A percentile compares a stretch with the other conserved stretches of the same genome.
These are phyloP conservation scores for Meyerozyma athensensis DNA, from an alignment of 1,139 yeast species.

Conservation along the genomic window DNA sequence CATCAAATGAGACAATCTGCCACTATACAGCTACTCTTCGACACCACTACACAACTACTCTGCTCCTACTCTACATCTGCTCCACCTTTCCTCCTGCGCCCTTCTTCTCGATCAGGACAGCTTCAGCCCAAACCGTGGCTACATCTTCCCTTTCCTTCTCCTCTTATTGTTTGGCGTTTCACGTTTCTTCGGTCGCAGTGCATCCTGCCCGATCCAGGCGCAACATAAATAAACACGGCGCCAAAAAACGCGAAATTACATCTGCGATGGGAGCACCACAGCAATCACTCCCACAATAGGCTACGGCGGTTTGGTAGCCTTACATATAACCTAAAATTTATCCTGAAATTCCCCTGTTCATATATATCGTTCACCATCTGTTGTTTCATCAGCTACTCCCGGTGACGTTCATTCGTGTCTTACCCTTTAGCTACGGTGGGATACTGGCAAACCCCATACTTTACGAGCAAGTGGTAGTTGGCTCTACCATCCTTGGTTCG, in stretches of 20 bases:
- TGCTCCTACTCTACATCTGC: no score
- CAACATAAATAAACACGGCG: conserved; percentile 1
- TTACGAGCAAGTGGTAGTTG: no score
- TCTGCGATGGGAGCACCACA: conserved; percentile 1
- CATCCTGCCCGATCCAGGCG: not conserved
- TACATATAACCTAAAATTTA: not conserved
- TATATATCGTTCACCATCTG: conserved; percentile 1
- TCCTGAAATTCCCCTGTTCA: not conserved
- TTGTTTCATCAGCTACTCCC: no score
- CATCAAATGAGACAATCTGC: no score
- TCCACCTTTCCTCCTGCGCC: no score
- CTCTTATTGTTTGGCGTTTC: conserved; percentile 1
- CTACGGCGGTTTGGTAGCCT: not conserved
- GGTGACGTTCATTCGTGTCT: no score
- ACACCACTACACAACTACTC: no score
- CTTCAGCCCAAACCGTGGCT: no score
- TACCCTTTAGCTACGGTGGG: no score
- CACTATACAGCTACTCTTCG: no score
- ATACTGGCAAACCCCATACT: no score
- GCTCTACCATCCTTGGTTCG: not conserved
- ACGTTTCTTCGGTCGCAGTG: conserved; percentile 3
- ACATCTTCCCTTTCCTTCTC: not conserved
- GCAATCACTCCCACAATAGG: not conserved
- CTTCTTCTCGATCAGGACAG: no score
- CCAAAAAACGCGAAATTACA: conserved; percentile 3